These are phyloP conservation scores for Syzygium oleosum DNA, from an alignment of 345 rosid genomes.

Conservation along the genomic window DNA sequence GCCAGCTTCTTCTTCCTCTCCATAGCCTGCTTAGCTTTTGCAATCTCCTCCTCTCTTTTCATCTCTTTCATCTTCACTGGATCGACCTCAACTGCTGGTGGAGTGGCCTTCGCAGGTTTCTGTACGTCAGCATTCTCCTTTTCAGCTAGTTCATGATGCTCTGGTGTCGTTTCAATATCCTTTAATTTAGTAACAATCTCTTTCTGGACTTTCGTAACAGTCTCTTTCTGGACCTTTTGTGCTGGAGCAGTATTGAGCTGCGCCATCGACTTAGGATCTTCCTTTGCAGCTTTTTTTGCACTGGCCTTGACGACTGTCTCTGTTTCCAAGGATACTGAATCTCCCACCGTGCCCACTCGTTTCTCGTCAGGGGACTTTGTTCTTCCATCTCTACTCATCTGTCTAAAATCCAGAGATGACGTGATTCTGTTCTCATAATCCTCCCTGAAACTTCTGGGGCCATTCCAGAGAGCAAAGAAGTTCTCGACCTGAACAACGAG, in stretches of 20 bases:
- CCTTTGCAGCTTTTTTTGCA: slow-evolving; percentile 43
- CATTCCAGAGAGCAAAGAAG: slow-evolving; percentile 69
- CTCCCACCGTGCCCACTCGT: slow-evolving; percentile 38
- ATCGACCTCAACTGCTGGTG: slow-evolving; percentile 26
- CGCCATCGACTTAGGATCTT: slow-evolving; percentile 33
- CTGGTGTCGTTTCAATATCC: slow-evolving; percentile 9
- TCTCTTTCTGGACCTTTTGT: slow-evolving; percentile 39
- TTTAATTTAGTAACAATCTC: slow-evolving; percentile 23
- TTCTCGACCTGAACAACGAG: slow-evolving; percentile 50
- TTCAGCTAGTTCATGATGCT: slow-evolving; percentile 6
- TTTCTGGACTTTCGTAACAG: slow-evolving; percentile 9
- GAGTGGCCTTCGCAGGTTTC: background rate
- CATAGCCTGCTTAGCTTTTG: slow-evolving; percentile 78
- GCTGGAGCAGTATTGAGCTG: slow-evolving; percentile 23
- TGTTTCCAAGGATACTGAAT: slow-evolving; percentile 10
- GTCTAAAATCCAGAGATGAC: slow-evolving; percentile 47
- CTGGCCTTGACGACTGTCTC: slow-evolving; percentile 6
- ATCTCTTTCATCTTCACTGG: slow-evolving; percentile 64
- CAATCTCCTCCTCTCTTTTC: slow-evolving; percentile 87
- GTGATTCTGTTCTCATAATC: slow-evolving; percentile 66
- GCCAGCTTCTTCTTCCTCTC: slow-evolving; percentile 96
- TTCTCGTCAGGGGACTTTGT: slow-evolving; percentile 48
- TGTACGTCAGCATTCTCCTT: slow-evolving; percentile 13
- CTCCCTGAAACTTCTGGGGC: slow-evolving; percentile 62
- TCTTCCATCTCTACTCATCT: slow-evolving; percentile 67